phyloP scores from a whole-genome alignment of 2,329 filamentous ascomycete genomes.

The Exophiala bonariae region DNA sequence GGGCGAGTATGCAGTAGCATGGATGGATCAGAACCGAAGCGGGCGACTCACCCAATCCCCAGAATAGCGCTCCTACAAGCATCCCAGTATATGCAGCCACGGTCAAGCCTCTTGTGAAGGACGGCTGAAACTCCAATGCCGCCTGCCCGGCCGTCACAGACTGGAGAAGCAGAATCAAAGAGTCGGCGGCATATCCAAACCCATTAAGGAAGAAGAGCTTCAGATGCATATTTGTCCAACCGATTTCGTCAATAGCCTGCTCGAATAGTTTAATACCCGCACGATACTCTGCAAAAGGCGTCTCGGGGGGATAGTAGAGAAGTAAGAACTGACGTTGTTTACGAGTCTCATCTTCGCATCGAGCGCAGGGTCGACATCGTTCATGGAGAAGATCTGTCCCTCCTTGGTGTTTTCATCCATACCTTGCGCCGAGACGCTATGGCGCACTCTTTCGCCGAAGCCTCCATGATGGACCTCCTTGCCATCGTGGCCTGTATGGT shows the following conservation, averaged over 20 bases:
- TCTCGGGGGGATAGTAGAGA: not conserved
- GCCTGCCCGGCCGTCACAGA: constrained; percentile 25
- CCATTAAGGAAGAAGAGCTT: constrained; percentile 64
- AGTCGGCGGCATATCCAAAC: constrained; percentile 52
- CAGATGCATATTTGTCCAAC: constrained; percentile 60
- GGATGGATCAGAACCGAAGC: too few relatives aligned
- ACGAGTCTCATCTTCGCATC: constrained; percentile 41
- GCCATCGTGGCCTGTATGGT: constrained; percentile 4
- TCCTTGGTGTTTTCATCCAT: constrained; percentile 16
- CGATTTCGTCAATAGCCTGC: constrained; percentile 56
- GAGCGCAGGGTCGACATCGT: constrained; percentile 38
- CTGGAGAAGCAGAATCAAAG: constrained; percentile 33
- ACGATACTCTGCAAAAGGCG: not conserved
- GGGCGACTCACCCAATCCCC: constrained; percentile 62
- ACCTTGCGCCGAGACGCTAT: constrained; percentile 17
- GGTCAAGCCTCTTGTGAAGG: constrained; percentile 30
- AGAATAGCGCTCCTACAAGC: constrained; percentile 57
- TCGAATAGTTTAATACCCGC: too few relatives aligned
- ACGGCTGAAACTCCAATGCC: constrained; percentile 23
- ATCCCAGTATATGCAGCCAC: constrained; percentile 45
- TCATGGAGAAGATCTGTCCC: constrained; percentile 27
- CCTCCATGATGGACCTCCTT: constrained; percentile 8
- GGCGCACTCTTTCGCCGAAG: constrained; percentile 16
- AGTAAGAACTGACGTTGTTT: constrained; percentile 29
- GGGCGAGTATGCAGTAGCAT: too few relatives aligned